Conservation (phyloP, 495 filamentous ascomycete species). For the Trichocladium antarcticum region DNA sequence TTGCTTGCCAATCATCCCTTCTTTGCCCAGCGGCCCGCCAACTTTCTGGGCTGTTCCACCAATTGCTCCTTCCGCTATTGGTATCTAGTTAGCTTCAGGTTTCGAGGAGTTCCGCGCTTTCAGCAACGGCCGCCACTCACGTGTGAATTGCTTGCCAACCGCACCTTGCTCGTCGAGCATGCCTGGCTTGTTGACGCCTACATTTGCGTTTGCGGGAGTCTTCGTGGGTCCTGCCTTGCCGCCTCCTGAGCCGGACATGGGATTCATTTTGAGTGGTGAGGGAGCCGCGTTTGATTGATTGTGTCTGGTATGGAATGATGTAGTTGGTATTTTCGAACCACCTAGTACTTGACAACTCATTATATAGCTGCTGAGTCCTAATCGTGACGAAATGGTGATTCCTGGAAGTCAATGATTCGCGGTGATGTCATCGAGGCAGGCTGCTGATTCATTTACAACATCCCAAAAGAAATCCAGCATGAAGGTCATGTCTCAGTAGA, state of each 20-base stretch:
- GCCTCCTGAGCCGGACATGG: conserved; percentile 6
- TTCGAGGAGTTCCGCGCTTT: not conserved
- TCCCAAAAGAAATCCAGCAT: no score
- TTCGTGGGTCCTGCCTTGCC: conserved; percentile 12
- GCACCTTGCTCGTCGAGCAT: conserved; percentile 28
- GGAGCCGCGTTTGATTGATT: no score
- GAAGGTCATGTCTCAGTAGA: no score
- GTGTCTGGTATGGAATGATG: no score
- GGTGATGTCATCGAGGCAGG: conserved; percentile 12
- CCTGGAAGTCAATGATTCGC: not conserved
- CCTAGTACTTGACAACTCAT: not conserved
- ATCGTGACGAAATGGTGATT: not conserved
- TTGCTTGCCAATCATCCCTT: conserved; percentile 39
- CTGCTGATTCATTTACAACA: no score
- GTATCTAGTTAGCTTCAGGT: not conserved
- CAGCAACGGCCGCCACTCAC: conserved; percentile 6
- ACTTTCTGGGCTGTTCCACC: conserved; percentile 41
- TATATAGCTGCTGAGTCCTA: not conserved
- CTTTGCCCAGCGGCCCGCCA: conserved; percentile 43
- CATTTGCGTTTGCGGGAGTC: conserved; percentile 17
- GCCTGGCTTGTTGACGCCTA: conserved; percentile 19
- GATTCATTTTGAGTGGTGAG: conserved; percentile 4
- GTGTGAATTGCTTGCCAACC: conserved; percentile 32
- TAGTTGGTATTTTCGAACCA: no score
- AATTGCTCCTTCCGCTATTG: conserved; percentile 37